Base-by-base conservation (phyloP, 495 filamentous ascomycete genomes). In the Daldinia grandis region DNA sequence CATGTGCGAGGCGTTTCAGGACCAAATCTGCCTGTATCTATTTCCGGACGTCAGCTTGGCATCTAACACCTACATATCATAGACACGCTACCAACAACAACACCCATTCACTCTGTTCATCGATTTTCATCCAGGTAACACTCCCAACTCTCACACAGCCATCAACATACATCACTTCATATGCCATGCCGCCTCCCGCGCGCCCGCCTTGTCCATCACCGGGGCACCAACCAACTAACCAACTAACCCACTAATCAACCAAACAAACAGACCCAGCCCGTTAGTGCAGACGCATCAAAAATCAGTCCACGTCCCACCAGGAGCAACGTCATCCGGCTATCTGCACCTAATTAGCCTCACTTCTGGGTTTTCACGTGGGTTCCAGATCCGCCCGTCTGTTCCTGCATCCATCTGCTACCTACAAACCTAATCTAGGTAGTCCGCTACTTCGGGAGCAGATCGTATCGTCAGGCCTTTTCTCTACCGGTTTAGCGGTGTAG, bases 1-100 rank as follows among this genome's bases (percentile, higher is more conserved):
- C 69, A 65, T 68, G 65, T 73, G 70, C 65, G 31, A 62, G 54
- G 61, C 49, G 61, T 73, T 68, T 73, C 65, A 66, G 62, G 50
- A 62, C 38, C 31, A 30, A 42, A 54, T 27, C 14, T 25, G 24
- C 10, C 9, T 54, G 21, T 51, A 33, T 53, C 56, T 62, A 64
- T 58, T 61, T 68, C 60, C 37, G 55, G 64, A 64, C 58, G 40
- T 15, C 58, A 27, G 15, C 68, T 66, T 65, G 62, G 50, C 64
- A 64, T 49, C 44, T 54, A n/a, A 55, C 31, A 67, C 63, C 49
- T 62, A 58, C 47, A 42, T n/a, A n/a, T n/a, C n/a, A n/a, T n/a
- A n/a, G n/a, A n/a, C n/a, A n/a, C n/a, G n/a, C n/a, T n/a, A n/a
- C n/a, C n/a, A n/a, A n/a, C n/a, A n/a, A n/a, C n/a, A n/a, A n/a